These are phyloP conservation scores for Globisporangium paroecandrum DNA, from an alignment of 352 stramenopile species.

Conservation along the genomic window DNA sequence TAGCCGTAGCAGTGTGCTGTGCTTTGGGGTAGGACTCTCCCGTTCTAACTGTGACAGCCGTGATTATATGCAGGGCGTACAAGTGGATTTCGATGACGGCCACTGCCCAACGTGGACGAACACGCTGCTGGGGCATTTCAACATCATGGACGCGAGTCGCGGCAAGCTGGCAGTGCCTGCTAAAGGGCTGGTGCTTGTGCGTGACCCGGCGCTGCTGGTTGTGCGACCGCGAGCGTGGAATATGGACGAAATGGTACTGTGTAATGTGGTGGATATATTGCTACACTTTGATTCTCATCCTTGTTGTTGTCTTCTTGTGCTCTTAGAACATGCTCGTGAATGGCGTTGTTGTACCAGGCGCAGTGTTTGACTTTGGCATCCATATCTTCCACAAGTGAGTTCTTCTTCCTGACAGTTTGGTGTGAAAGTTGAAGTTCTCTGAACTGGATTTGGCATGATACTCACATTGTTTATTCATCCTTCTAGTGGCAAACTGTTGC, in stretches of 20 bases:
- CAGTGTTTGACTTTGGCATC: conserved; percentile 94
- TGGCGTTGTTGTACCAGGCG: conserved; percentile 79
- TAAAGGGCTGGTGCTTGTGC: conserved; percentile 21
- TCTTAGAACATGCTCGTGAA: conserved; percentile 88
- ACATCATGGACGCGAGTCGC: conserved; percentile 90
- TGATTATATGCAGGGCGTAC: conserved; percentile 39
- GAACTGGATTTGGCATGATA: neutral
- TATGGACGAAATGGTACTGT: conserved; percentile 88
- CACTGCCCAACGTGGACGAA: conserved; percentile 92
- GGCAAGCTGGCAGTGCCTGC: conserved; percentile 35
- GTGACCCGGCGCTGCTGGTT: conserved; percentile 81
- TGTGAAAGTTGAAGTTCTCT: neutral
- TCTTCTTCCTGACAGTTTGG: neutral
- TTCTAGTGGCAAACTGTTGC: conserved; percentile 63
- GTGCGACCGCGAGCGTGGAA: conserved; percentile 93
- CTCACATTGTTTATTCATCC: neutral
- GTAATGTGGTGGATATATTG: neutral
- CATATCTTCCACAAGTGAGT: conserved; percentile 94
- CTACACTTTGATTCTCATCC: neutral
- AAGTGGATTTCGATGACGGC: conserved; percentile 79
- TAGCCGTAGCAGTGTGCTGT: neutral
- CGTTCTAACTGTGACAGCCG: neutral
- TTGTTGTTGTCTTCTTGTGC: neutral
- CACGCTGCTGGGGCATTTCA: conserved; percentile 86
- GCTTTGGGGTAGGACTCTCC: neutral